Conservation (phyloP, 176 grass and related monocot genomes). For the Ensete ventricosum region DNA sequence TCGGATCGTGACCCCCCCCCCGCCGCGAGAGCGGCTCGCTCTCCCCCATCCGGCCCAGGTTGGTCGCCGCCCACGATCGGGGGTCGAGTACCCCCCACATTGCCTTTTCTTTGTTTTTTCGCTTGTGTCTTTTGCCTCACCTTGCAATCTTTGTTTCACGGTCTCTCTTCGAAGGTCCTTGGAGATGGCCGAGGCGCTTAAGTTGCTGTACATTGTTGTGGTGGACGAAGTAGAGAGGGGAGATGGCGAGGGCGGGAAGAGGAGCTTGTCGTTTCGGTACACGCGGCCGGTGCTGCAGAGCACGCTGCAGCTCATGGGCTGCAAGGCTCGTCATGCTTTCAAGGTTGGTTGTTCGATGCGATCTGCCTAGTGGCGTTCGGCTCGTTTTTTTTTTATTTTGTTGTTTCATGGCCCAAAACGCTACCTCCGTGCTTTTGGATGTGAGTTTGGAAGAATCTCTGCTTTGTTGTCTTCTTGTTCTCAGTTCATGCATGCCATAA, state of each 20-base stretch:
- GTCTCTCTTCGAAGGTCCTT: constrained; percentile 19
- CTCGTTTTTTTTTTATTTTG: background rate
- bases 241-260: background rate
- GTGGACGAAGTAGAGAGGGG: constrained; percentile 26
- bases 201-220: constrained; percentile 85
- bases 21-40: no score
- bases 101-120: background rate
- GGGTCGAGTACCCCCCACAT: background rate
- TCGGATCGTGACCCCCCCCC: background rate
- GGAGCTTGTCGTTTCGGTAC: constrained; percentile 50
- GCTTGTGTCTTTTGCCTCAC: background rate
- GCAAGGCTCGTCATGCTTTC: constrained; percentile 95
- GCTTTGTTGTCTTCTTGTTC: background rate
- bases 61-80: background rate
- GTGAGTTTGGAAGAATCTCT: background rate
- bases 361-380: background rate
- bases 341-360: constrained; percentile 40
- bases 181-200: constrained; percentile 28
- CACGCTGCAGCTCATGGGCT: constrained; percentile 97
- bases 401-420: no score
- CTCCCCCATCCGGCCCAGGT: background rate
- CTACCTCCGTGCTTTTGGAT: background rate
- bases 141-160: background rate
- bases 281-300: constrained; percentile 77
- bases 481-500: background rate